These are phyloP conservation scores for Microsporum ferrugineum DNA, from an alignment of 2,329 filamentous ascomycete genomes.

Conservation along the genomic window DNA sequence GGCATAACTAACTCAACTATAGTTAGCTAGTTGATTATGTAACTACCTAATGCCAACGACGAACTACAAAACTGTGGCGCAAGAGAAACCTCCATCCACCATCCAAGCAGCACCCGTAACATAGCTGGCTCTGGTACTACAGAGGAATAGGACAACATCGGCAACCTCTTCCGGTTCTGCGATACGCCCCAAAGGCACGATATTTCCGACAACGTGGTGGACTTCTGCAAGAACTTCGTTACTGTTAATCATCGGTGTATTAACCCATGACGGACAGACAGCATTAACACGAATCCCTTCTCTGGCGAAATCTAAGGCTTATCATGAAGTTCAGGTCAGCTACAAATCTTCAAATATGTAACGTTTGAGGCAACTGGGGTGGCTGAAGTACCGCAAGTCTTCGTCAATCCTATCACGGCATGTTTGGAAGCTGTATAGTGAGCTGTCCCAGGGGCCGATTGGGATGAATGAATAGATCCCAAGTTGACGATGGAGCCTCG, in stretches of 20 bases:
- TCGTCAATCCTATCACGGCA: constrained; percentile 36
- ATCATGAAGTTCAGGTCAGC: neutral
- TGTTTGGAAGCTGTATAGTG: constrained; percentile 35
- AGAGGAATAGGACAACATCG: constrained; percentile 22
- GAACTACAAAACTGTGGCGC: constrained; percentile 16
- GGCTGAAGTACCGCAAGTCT: constrained; percentile 18
- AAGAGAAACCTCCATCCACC: constrained; percentile 11
- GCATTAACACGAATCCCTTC: constrained; percentile 24
- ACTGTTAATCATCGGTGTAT: constrained; percentile 22
- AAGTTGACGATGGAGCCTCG: constrained; percentile 30
- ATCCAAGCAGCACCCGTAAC: constrained; percentile 19
- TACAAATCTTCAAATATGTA: neutral
- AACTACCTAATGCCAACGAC: too few species aligned
- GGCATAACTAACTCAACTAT: too few species aligned
- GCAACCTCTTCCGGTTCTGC: constrained; percentile 24
- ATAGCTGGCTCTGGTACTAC: constrained; percentile 22
- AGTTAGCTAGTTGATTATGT: too few species aligned
- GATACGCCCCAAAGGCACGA: constrained; percentile 16
- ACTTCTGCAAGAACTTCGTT: constrained; percentile 12
- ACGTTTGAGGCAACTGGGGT: too few species aligned
- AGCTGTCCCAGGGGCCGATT: constrained; percentile 25
- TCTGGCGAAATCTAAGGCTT: constrained; percentile 20
- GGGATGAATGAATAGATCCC: constrained; percentile 25
- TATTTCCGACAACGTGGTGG: constrained; percentile 8
- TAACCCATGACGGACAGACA: constrained; percentile 23